Evolutionary conservation across 305 asterid species (phyloP).

Genomic region (Fraxinus albicans): DNA sequence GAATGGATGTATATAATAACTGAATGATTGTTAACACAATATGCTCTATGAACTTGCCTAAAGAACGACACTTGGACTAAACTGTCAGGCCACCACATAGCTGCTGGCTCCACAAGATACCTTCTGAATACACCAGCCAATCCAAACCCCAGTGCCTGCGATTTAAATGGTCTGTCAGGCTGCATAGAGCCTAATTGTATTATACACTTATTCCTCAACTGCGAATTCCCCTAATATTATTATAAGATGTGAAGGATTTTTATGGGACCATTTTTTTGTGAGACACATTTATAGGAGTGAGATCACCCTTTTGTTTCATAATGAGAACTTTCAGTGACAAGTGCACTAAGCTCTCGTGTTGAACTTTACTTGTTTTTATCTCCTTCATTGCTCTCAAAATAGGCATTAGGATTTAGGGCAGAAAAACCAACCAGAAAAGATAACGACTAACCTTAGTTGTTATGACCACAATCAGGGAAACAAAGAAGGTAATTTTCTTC

Average conservation of each 20-base stretch:
- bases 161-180: slow-evolving; percentile 12
- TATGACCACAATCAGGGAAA: slow-evolving; percentile 64
- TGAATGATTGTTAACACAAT: background rate
- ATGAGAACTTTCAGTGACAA: background rate
- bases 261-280: background rate
- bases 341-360: background rate
- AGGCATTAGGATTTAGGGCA: background rate
- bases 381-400: background rate
- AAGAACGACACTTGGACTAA: slow-evolving; percentile 85
- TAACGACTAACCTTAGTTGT: slow-evolving; percentile 64
- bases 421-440: background rate
- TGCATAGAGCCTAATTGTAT: background rate
- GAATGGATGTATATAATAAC: background rate
- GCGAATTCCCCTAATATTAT: background rate
- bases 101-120: slow-evolving; percentile 89
- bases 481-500: slow-evolving; percentile 57
- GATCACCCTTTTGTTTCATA: background rate
- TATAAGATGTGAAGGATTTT: background rate
- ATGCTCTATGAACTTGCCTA: slow-evolving; percentile 48
- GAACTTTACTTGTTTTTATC: background rate
- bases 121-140: slow-evolving; percentile 81
- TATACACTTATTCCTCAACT: background rate
- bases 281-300: background rate
- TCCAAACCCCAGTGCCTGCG: slow-evolving; percentile 89
- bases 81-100: slow-evolving; percentile 97